phyloP scores from a whole-genome alignment of 1,139 yeast genomes.

The Taphrina confusa region DNA sequence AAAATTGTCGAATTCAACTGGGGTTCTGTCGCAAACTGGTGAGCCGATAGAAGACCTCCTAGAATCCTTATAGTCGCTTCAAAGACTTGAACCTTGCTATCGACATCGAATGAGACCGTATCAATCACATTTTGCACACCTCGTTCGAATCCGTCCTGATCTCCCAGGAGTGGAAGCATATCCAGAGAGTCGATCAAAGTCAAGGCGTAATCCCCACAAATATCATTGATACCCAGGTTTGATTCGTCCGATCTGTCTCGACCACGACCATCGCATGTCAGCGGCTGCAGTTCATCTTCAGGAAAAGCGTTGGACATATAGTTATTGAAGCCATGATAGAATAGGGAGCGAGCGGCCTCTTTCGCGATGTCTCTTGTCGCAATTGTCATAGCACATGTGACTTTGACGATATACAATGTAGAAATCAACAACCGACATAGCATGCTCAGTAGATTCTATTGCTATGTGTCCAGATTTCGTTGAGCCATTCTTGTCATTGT shows the following conservation, averaged over 20 bases:
- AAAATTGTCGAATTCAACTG: conserved; percentile 64
- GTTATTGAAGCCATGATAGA: conserved; percentile 75
- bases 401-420: too few relatives aligned
- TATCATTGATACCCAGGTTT: conserved; percentile 73
- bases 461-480: too few relatives aligned
- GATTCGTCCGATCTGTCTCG: conserved; percentile 58
- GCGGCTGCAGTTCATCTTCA: conserved; percentile 72
- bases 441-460: too few relatives aligned
- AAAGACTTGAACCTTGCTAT: conserved; percentile 76
- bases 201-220: conserved; percentile 76
- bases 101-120: conserved; percentile 62
- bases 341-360: conserved; percentile 43
- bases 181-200: conserved; percentile 80
- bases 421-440: too few relatives aligned
- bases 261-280: conserved; percentile 68
- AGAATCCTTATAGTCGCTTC: conserved; percentile 93
- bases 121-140: conserved; percentile 60
- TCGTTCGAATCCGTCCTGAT: conserved; percentile 56
- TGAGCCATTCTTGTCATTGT: too few relatives aligned
- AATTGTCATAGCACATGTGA: too few relatives aligned
- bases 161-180: conserved; percentile 65
- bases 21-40: conserved; percentile 67
- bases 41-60: conserved; percentile 89
- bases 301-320: conserved; percentile 77
- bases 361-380: background rate